Base-by-base conservation (phyloP, 2,329 filamentous ascomycete species). In the Ophiostoma himal-ulmi region DNA sequence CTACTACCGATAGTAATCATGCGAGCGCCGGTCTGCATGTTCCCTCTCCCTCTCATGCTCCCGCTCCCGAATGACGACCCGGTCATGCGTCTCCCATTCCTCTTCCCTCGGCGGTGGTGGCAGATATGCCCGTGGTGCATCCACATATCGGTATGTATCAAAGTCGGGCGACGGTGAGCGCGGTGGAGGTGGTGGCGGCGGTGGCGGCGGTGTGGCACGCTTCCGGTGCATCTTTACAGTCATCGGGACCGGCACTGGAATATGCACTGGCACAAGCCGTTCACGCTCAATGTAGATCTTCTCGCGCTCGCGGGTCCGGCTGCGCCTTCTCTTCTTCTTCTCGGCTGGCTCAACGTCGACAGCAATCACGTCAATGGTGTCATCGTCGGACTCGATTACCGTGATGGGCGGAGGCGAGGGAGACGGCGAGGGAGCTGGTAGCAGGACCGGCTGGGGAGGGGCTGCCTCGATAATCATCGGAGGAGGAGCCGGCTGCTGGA, bases 351-450 rank as follows among this genome's bases (percentile, higher is more conserved):
- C 80, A 41, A 82, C 77, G 75, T 81, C 79, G 3, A 82, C 80
- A 68, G 80, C 79, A 70, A 82, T 82, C 65, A 82, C 79, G 73
- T 82, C 80, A 71, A 82, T 81, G 30, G 76, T 73, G 74, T 77
- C 74, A 70, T 73, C 57, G 68, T 68, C 57, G 5, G 79, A 78
- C 68, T 81, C 80, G 68, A 74, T 70, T 71, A 71, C 73, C 71
- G 0, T 44, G 22, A 52, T 68, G n/a, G 72, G 71, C 72, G 74
- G 1, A 26, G 14, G 44, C 13, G 14, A 17, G 14, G 7, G 48
- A 54, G 48, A 54, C 48, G 48, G 20, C 48, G 48, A n/a, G 3
- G 48, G 48, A n/a, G 48, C 5, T 8, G 48, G 48, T 8, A n/a
- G 48, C 20, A 54, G n/a, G 8, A 11, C 48, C 8, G 48, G 48